Base-by-base conservation (phyloP, 805 yeast genomes). In the Metschnikowia corniflorae region DNA sequence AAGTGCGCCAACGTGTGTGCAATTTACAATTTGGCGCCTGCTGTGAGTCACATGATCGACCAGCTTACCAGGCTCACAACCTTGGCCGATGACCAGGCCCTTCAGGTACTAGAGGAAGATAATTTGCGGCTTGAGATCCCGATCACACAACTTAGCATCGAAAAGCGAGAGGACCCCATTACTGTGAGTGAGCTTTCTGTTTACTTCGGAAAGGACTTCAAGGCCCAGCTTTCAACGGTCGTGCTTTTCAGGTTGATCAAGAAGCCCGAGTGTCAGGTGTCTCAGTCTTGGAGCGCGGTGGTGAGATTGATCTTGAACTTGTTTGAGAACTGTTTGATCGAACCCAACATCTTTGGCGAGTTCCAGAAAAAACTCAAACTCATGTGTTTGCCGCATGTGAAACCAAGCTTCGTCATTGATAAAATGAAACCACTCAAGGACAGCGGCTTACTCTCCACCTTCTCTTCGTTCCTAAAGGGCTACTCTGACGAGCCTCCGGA, bases 401-500 rank as follows among this genome's bases (percentile, higher is more conserved):
- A 71, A 35, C 86, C 96, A 0, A 79, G 78, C 26, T 77, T 76
- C 48, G 71, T 80, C 7, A 75, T 86, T 27, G 78, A 77, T 24
- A 73, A 81, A 50, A 64, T 75, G 1, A 78, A 78, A 32, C 80
- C 82, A 1, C 74, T 78, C 24, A 84, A 79, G 50, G 95, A 81
- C 22, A 70, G 71, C 8, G 87, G 97, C 2, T 55, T 93, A n/a
- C 75, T 93, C 37, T 85, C 95, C 0, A 85, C 97, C 0, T 81
- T 93, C 50, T 88, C 97, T 1, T 86, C 96, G 0, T 91, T 88
- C 53, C 73, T 93, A 60, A 86, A 93, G 45, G 93, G 97, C 14
- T 76, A 81, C 40, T 70, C 82, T 1, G 97, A 88, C 51, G 94
- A 86, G 36, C 79, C 85, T 3, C 81, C 83, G 0, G 97, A 91